Base-by-base conservation (phyloP, 1,139 yeast genomes). In the Geotrichum reessii region DNA sequence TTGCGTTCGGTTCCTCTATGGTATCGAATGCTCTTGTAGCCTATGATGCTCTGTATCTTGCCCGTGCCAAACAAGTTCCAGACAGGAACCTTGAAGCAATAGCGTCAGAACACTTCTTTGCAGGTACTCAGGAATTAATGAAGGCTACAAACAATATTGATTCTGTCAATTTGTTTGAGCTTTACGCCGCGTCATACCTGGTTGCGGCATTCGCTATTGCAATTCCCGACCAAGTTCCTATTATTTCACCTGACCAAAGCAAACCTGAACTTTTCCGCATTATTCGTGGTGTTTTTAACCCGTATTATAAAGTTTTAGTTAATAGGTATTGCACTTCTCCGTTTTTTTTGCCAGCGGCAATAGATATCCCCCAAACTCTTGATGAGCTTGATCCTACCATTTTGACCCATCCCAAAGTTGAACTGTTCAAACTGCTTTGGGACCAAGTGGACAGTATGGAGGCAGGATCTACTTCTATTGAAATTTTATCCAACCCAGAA, bases 261-360 rank as follows among this genome's bases (percentile, higher is more conserved):
- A 47, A 55, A 24, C 58, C 58, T 3, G 58, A 55, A 25, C 31
- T 55, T 27, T 55, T 55, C 33, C 47, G 58, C 42, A 50, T 55
- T 27, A 52, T 46, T 12, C 42, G 53, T 7, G 58, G 58, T 19
- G 52, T 55, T 27, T 55, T 55, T 28, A 48, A 40, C 46, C 55
- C 55, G 27, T 37, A 52, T 25, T n/a, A 42, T 12, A 44, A 46
- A 25, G 8, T 21, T 12, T 25, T 52, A 14, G 19, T 25, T 19
- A 50, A 46, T 19, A n/a, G 44, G 17, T 28, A 31, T 50, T 19
- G 44, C 3, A 31, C 50, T 27, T 5, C 37, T 51, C 2, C 25
- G 27, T 49, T 37, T 19, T 44, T 44, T 19, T 22, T 55, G 47
- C 49, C 33, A 17, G 37, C 40, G 7, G 37, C 27, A 14, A 22